Evolutionary conservation across 495 filamentous ascomycete species (phyloP).

Genomic region (Xylaria grammica): DNA sequence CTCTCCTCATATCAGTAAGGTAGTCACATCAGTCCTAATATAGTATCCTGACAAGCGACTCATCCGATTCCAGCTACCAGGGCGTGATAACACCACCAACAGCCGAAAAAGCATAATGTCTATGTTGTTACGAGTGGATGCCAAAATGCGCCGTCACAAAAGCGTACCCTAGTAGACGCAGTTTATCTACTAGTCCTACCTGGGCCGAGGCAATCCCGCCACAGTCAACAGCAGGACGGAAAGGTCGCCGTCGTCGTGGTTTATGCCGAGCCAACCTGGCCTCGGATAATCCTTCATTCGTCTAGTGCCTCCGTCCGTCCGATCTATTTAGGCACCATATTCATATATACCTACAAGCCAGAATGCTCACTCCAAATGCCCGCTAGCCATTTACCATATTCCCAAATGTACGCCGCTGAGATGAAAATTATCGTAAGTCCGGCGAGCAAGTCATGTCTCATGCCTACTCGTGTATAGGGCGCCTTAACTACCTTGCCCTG

Average conservation of each 20-base stretch:
- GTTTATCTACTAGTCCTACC: background rate
- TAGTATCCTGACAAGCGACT: background rate
- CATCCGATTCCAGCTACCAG: background rate
- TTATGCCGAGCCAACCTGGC: conserved; percentile 10
- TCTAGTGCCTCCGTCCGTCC: conserved; percentile 16
- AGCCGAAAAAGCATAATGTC: no score
- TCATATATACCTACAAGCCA: conserved; percentile 25
- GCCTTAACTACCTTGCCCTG: background rate
- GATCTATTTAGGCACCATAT: conserved; percentile 21
- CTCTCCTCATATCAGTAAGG: no score
- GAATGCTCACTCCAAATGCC: conserved; percentile 22
- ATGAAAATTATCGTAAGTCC: conserved; percentile 19
- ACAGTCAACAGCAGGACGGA: background rate
- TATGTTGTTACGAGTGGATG: background rate
- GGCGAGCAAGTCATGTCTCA: conserved; percentile 22
- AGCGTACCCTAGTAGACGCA: background rate
- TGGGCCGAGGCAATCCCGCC: background rate
- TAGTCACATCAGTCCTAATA: no score
- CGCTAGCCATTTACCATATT: conserved; percentile 21
- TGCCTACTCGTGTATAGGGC: conserved; percentile 8
- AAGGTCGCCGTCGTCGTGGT: conserved; percentile 58
- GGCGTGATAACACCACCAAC: background rate
- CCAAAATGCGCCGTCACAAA: background rate
- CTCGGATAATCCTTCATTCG: background rate
- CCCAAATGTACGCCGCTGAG: conserved; percentile 20